phyloP scores from a whole-genome alignment of 208 protist genomes.

The Angomonas deanei region DNA sequence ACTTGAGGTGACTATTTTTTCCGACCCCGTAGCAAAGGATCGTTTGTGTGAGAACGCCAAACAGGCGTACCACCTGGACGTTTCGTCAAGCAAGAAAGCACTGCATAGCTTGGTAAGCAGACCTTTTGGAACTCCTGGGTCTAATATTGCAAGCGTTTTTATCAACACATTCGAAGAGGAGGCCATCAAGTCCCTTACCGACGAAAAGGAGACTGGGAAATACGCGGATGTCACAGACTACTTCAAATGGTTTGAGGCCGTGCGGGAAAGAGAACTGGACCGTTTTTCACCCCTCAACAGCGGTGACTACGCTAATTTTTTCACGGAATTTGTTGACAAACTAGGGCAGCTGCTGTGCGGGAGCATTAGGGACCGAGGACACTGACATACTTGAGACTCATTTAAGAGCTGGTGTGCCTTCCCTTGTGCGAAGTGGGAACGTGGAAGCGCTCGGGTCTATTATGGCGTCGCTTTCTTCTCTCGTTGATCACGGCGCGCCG shows the following conservation, averaged over 20 bases:
- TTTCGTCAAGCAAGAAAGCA: too few relatives aligned
- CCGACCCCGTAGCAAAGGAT: background rate
- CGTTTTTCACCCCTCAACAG: background rate
- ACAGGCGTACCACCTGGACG: too few relatives aligned
- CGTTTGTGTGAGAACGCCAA: too few relatives aligned
- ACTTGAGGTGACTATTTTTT: conserved; percentile 31
- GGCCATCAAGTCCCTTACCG: background rate
- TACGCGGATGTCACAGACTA: background rate
- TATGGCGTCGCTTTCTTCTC: too few relatives aligned
- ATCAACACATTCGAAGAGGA: too few relatives aligned
- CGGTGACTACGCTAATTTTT: background rate
- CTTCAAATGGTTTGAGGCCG: background rate
- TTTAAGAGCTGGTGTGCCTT: background rate
- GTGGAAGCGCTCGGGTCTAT: background rate
- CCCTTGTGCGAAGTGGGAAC: background rate
- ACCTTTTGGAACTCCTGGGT: too few relatives aligned
- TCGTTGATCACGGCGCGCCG: too few relatives aligned
- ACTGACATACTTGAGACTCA: background rate
- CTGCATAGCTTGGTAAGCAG: too few relatives aligned
- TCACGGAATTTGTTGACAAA: background rate
- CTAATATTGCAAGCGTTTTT: too few relatives aligned
- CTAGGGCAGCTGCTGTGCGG: background rate
- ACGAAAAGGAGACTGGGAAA: background rate
- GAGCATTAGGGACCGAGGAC: too few relatives aligned
- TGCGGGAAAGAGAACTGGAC: background rate